Evolutionary conservation across 805 yeast species (phyloP), one percentile per base, ranked within the genome.

Genomic region (Metschnikowia lunata): DNA sequence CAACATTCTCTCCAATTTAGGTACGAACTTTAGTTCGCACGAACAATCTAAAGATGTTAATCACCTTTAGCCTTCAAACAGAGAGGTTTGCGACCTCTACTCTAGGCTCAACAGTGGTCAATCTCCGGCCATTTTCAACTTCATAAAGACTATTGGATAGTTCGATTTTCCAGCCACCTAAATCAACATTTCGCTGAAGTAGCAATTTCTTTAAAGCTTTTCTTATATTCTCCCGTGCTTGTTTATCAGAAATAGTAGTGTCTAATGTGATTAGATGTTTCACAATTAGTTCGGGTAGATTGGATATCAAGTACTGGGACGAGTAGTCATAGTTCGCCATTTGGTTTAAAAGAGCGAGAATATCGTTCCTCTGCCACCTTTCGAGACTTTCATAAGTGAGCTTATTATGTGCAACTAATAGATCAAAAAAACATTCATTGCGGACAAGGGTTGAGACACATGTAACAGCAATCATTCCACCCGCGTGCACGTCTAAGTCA

Each of bases 91-190:
- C 23, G 4, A 42, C 40, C 15, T 34, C 46, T 8, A 48, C 51
- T 28, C 39, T 43, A 8, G 51, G 48, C 37, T 35, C 40, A n/a
- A 34, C 15, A 31, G n/a, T 10, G 10, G n/a, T 7, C 2, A 34
- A 10, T 12, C 33, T 14, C 7, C 45, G 43, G 23, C 48, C 48
- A 32, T 38, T 40, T 15, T 38, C 36, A 40, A 47, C 44, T 27
- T 41, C 45, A 29, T 14, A 29, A 34, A 40, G 43, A 5, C 43
- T 23, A 3, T 27, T 34, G 4, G 37, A 13, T 18, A 48, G 15
- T 1, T 31, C 37, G 7, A 14, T 15, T 8, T 37, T 34, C 52
- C 52, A 48, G 23, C 23, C n/a, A 6, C 52, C 52, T 36, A 48
- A 36, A 13, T 40, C 49, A 8, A 42, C 30, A 2, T 37, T 26